Conservation (phyloP, 2,329 filamentous ascomycete genomes). For the Fusarium sp. region DNA sequence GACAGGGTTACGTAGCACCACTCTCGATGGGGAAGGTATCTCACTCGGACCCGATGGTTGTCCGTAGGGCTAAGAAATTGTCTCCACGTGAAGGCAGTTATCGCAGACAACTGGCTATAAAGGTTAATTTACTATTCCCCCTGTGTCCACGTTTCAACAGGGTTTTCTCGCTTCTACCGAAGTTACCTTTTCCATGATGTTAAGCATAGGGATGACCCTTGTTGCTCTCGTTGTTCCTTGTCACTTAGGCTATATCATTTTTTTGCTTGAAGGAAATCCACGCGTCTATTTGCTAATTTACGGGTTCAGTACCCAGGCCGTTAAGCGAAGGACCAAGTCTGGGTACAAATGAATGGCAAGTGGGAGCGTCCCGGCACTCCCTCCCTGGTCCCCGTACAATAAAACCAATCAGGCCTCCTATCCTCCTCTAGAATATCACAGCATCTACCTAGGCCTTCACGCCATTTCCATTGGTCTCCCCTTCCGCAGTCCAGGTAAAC, state of each 20-base stretch:
- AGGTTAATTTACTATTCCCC: background rate
- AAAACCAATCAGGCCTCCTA: background rate
- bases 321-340: background rate
- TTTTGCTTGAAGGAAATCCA: background rate
- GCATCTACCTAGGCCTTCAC: background rate
- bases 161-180: background rate
- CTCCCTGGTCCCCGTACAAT: background rate
- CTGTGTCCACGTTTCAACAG: background rate
- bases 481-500: conserved; percentile 16
- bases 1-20: background rate
- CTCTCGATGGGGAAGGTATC: background rate
- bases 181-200: background rate
- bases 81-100: background rate
- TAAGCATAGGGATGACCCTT: background rate
- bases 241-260: background rate
- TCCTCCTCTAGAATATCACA: background rate
- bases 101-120: background rate
- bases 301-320: background rate
- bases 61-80: background rate
- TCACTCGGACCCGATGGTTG: background rate
- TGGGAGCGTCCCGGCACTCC: background rate
- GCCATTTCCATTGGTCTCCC: conserved; percentile 6
- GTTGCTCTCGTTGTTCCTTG: background rate
- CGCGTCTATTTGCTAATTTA: background rate
- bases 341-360: background rate